Evolutionary conservation across 768 basidiomycete genomes (phyloP), one percentile per base, ranked within the genome.

Genomic region (Boletus vinaceobasis): DNA sequence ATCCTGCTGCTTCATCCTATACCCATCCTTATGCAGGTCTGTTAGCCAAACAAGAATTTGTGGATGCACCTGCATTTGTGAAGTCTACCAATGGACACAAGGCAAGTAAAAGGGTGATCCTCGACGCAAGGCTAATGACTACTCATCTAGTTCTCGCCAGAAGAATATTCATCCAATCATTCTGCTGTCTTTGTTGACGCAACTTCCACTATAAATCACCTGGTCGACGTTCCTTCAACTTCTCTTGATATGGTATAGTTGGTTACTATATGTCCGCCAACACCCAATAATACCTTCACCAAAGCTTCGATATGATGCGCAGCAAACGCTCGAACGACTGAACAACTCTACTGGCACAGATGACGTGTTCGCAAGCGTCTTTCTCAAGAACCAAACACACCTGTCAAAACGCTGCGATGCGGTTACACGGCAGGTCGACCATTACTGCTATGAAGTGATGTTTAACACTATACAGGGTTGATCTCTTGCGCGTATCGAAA

Each of bases 231-330:
- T 31, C 90, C 94, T 19, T 60, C 83, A 14, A 80, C 88, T 3
- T 93, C 92, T 1, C 75, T 98, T 1, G 81, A 89, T 47, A 73
- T 96, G 71, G 90, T 94, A 67, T 62, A 79, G 43, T 29, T 36
- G 13, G 17, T 31, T 61, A 13, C 19, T 39, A 10, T 36, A 23
- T 31, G 8, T 29, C 6, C 17, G 29, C 36, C 9, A 31, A 26
- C n/a, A 15, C 11, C n/a, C 33, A 29, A 35, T 52, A n/a, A 60
- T 38, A 10, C 23, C 56, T 23, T 53, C 50, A n/a, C 31, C 50
- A 14, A 60, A 94, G 91, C 81, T 94, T 33, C 77, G 76, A 53
- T 75, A 86, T 44, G 93, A 98, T 64, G 93, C 94, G 0, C 72
- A 75, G 36, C 77, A 80, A 62, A 91, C 93, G 0, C 74, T 96